phyloP scores from a whole-genome alignment of 2,329 filamentous ascomycete species.

The Ceratocystis variospora region DNA sequence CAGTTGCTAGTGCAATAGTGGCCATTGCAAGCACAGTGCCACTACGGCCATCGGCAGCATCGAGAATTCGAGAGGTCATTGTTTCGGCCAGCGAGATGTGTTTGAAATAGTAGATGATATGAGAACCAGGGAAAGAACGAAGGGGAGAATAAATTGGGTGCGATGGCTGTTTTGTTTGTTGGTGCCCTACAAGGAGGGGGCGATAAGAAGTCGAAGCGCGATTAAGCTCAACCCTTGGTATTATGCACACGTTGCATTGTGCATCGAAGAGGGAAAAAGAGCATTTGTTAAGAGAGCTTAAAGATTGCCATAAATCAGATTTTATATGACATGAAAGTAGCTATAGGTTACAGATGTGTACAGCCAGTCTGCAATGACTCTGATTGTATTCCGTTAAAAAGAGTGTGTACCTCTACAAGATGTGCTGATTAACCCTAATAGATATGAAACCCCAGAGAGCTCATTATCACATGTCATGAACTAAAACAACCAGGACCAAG shows the following conservation, averaged over 20 bases:
- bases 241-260: neutral
- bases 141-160: neutral
- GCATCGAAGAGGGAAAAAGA: too few species aligned
- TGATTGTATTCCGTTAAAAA: too few species aligned
- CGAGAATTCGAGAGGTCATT: slow-evolving; percentile 15
- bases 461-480: neutral
- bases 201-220: neutral
- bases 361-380: too few species aligned
- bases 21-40: slow-evolving; percentile 30
- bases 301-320: too few species aligned
- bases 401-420: neutral
- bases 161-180: neutral
- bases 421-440: neutral
- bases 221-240: neutral
- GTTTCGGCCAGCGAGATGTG: neutral
- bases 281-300: too few species aligned
- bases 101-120: neutral
- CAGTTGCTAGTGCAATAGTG: slow-evolving; percentile 30
- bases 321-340: too few species aligned
- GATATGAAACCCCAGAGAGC: neutral
- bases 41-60: slow-evolving; percentile 9
- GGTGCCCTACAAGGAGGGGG: neutral
- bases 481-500: neutral
- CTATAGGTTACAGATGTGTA: too few species aligned
- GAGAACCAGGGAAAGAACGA: neutral